A percentile compares a stretch with the other conserved stretches of the same genome.
phyloP scores from a whole-genome alignment of 1,139 yeast genomes.

The Yamadazyma epiphylla region DNA sequence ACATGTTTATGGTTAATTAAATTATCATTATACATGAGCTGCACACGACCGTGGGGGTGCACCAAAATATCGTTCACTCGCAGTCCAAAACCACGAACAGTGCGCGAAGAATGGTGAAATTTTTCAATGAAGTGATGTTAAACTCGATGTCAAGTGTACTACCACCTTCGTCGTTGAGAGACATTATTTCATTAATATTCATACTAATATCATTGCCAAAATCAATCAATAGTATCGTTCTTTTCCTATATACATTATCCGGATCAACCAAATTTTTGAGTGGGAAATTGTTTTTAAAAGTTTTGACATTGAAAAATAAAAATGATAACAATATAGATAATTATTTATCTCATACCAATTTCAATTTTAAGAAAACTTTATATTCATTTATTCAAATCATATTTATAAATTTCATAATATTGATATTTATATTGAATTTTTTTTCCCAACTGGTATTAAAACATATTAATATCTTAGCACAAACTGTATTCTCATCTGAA shows the following conservation, averaged over 20 bases:
- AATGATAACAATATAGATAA: conserved; percentile 4
- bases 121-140: conserved; percentile 1
- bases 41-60: conserved; percentile 1
- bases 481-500: conserved; percentile 48
- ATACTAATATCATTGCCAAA: conserved; percentile 40
- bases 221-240: conserved; percentile 33
- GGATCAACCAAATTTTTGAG: conserved; percentile 41
- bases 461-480: conserved; percentile 42
- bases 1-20: conserved; percentile 5
- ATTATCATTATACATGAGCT: neutral
- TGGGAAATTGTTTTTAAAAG: conserved; percentile 36
- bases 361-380: conserved; percentile 16
- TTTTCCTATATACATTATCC: conserved; percentile 36
- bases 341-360: conserved; percentile 8
- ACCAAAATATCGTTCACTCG: too few relatives aligned
- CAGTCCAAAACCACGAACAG: conserved; percentile 4
- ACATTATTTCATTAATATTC: conserved; percentile 41
- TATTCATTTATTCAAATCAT: conserved; percentile 20
- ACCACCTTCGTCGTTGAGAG: conserved; percentile 37
- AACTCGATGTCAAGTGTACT: conserved; percentile 10
- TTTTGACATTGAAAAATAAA: conserved; percentile 16
- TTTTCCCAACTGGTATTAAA: conserved; percentile 32
- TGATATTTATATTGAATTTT: conserved; percentile 24
- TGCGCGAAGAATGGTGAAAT: conserved; percentile 5
- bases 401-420: conserved; percentile 27